Percentiles rank a stretch among this genome's conserved stretches.
These are phyloP conservation scores for Heritiera fomes DNA, from an alignment of 345 rosid genomes.

Conservation along the genomic window DNA sequence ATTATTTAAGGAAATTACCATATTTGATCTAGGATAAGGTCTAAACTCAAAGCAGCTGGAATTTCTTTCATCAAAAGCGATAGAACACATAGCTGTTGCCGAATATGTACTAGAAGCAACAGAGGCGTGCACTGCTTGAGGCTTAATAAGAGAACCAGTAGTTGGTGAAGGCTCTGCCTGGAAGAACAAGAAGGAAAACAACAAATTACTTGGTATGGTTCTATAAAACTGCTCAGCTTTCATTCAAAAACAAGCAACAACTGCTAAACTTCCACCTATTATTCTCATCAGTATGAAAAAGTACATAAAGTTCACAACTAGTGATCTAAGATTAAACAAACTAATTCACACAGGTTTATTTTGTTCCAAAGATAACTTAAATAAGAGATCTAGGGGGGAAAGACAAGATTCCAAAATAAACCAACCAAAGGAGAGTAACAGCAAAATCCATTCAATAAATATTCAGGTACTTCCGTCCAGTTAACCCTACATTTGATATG, in stretches of 20 bases:
- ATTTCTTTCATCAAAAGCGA: slow-evolving; percentile 44
- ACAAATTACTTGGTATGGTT: slow-evolving; percentile 12
- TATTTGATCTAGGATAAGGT: slow-evolving; percentile 61
- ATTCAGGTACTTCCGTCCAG: not conserved
- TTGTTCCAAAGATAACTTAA: slow-evolving; percentile 11
- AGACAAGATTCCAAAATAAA: slow-evolving; percentile 19
- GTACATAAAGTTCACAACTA: slow-evolving; percentile 15
- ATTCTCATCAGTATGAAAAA: slow-evolving; percentile 22
- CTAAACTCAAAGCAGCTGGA: slow-evolving; percentile 72
- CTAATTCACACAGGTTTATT: slow-evolving; percentile 3
- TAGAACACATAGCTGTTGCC: slow-evolving; percentile 40
- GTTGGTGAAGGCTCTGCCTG: slow-evolving; percentile 98
- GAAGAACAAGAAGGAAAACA: slow-evolving; percentile 35
- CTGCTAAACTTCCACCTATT: slow-evolving; percentile 15
- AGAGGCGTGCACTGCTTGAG: slow-evolving; percentile 46
- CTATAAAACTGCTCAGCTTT: slow-evolving; percentile 14
- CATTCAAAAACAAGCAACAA: slow-evolving; percentile 6
- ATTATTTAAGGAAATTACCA: slow-evolving; percentile 49
- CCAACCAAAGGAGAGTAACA: slow-evolving; percentile 13
- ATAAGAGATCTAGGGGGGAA: not conserved
- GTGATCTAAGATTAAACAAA: slow-evolving; percentile 25
- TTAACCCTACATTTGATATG: not conserved
- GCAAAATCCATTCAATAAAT: slow-evolving; percentile 3
- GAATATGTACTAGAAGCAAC: slow-evolving; percentile 41
- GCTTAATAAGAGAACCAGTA: slow-evolving; percentile 76